Conservation (phyloP, 2,329 filamentous ascomycete species). For the Aspergillus viridinutans region DNA sequence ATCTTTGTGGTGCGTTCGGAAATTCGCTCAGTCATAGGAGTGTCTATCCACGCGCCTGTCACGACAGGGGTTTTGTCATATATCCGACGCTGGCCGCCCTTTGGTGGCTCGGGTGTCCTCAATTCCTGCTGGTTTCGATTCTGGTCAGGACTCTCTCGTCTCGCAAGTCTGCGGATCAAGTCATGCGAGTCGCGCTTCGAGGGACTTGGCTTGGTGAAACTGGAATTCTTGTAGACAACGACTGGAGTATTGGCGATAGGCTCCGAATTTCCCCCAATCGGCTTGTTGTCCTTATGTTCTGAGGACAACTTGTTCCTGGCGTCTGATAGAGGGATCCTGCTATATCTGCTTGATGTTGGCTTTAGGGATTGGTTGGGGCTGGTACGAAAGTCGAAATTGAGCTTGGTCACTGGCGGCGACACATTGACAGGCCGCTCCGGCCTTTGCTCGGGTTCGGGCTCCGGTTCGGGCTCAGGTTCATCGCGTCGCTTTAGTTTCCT, state of each 20-base stretch:
- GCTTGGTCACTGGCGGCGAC: conserved; percentile 19
- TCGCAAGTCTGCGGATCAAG: conserved; percentile 40
- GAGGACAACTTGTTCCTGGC: conserved; percentile 10
- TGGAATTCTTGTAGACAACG: conserved; percentile 32
- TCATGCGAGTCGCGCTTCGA: conserved; percentile 37
- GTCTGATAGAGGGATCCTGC: conserved; percentile 10
- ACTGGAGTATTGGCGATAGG: conserved; percentile 37
- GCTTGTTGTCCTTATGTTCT: conserved; percentile 12
- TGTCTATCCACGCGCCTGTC: conserved; percentile 46
- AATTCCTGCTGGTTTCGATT: conserved; percentile 23
- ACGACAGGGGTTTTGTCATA: conserved; percentile 44
- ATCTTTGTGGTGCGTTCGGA: conserved; percentile 23
- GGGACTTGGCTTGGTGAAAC: conserved; percentile 25
- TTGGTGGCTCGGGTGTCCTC: conserved; percentile 32
- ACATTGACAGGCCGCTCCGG: conserved; percentile 14
- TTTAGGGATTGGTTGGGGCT: conserved; percentile 24
- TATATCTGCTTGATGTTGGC: conserved; percentile 15
- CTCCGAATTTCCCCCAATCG: conserved; percentile 18
- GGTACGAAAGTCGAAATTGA: conserved; percentile 25
- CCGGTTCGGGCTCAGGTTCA: conserved; percentile 14
- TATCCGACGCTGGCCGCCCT: conserved; percentile 26
- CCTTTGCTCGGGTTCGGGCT: conserved; percentile 13
- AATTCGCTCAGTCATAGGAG: conserved; percentile 39
- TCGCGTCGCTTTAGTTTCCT: conserved; percentile 26
- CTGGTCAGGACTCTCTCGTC: conserved; percentile 33